Evolutionary conservation across 2,329 filamentous ascomycete genomes (phyloP).

Genomic region (Phyllosticta citriasiana): DNA sequence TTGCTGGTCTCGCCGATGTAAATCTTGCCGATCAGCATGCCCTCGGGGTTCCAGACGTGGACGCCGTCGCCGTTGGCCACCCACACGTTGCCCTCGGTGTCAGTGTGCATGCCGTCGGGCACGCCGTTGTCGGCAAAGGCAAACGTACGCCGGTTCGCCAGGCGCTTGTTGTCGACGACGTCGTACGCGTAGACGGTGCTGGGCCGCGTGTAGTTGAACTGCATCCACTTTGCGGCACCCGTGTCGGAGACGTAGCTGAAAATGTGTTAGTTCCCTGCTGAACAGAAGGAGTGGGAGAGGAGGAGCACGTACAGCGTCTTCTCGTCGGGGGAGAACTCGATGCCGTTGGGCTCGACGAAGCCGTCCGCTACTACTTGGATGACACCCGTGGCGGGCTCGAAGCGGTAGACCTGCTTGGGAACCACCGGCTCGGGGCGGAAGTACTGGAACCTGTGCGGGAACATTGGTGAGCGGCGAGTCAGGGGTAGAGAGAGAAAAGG

Average conservation of each 20-base stretch:
- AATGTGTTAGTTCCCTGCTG: too few species aligned
- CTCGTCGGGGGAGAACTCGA: conserved; percentile 35
- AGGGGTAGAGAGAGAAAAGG: conserved; percentile 41
- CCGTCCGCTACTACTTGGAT: conserved; percentile 33
- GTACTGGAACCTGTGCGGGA: conserved; percentile 14
- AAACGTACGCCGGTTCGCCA: conserved; percentile 38
- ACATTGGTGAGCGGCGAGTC: conserved; percentile 47
- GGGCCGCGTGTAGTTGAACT: conserved; percentile 29
- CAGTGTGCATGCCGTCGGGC: conserved; percentile 50
- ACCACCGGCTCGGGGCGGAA: conserved; percentile 23
- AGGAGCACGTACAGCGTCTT: conserved; percentile 33
- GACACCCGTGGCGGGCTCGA: conserved; percentile 30
- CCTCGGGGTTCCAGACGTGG: conserved; percentile 43
- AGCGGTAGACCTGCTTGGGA: conserved; percentile 33
- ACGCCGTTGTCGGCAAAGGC: conserved; percentile 45
- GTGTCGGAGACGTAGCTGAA: conserved; percentile 34
- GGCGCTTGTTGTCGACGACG: conserved; percentile 26
- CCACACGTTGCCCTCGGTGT: conserved; percentile 46
- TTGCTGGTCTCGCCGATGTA: conserved; percentile 35
- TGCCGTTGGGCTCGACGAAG: conserved; percentile 35
- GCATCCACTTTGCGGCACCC: conserved; percentile 16
- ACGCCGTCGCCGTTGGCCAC: conserved; percentile 46
- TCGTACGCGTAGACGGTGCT: conserved; percentile 36
- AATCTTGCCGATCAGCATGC: conserved; percentile 47
- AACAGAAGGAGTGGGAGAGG: too few species aligned